Conservation (phyloP, 1,139 yeast species). For the Geotrichum macrosporum region DNA sequence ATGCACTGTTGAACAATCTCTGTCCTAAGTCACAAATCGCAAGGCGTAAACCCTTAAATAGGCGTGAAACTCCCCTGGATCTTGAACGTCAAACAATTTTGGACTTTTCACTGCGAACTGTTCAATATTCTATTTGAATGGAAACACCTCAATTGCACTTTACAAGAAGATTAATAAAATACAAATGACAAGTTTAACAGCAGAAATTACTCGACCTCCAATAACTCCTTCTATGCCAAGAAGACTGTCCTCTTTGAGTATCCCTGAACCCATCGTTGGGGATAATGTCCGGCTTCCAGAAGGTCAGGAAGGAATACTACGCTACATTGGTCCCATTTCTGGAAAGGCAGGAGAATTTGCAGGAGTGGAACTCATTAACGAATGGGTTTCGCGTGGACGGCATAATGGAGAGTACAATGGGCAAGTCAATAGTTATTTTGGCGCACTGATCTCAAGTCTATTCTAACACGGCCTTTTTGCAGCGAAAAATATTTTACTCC, state of each 20-base stretch:
- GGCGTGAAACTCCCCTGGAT: too few relatives aligned
- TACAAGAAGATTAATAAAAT: too few relatives aligned
- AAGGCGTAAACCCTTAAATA: too few relatives aligned
- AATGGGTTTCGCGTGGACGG: constrained; percentile 63
- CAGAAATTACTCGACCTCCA: background rate
- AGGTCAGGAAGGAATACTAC: constrained; percentile 54
- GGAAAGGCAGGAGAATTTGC: constrained; percentile 76
- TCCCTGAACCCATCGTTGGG: constrained; percentile 30
- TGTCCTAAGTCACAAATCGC: too few relatives aligned
- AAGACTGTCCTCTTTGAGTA: background rate
- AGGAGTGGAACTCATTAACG: constrained; percentile 75
- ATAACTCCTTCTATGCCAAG: background rate
- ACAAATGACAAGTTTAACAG: background rate
- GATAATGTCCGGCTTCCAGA: constrained; percentile 42
- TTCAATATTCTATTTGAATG: too few relatives aligned
- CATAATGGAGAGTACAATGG: constrained; percentile 69
- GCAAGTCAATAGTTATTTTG: background rate
- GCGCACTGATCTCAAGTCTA: background rate
- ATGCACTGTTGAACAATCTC: too few relatives aligned
- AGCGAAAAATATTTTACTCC: constrained; percentile 19
- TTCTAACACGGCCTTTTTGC: background rate
- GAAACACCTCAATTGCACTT: too few relatives aligned
- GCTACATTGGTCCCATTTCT: constrained; percentile 69
- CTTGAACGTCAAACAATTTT: too few relatives aligned
- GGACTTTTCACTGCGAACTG: too few relatives aligned